phyloP scores from a whole-genome alignment of 257 asterid genomes.

The Solanum lignicaule region DNA sequence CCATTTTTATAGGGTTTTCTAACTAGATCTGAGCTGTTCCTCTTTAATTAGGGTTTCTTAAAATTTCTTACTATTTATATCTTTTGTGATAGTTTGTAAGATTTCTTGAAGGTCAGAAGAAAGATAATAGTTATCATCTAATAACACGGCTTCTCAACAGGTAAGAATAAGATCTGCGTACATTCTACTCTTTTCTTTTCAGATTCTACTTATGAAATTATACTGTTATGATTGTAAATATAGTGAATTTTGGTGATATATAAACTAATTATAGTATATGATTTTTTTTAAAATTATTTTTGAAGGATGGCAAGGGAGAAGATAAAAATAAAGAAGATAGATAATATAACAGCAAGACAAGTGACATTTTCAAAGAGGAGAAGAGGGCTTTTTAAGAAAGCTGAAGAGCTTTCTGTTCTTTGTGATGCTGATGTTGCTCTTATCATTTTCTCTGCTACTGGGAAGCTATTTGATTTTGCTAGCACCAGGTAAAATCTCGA shows the following conservation, averaged over 20 bases:
- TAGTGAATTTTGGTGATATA: not conserved
- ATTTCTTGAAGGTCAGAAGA: not conserved
- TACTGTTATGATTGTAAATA: not conserved
- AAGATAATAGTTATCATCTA: not conserved
- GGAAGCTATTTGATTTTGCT: slow-evolving; percentile 21
- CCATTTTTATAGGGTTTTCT: not conserved
- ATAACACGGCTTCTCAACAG: not conserved
- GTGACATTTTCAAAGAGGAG: slow-evolving; percentile 39
- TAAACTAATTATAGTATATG: not conserved
- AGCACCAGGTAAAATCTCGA: slow-evolving; percentile 18
- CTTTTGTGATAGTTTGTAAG: not conserved
- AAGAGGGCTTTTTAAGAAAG: slow-evolving; percentile 33
- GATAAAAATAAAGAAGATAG: slow-evolving; percentile 34
- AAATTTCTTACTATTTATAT: not conserved
- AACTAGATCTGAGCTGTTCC: not conserved
- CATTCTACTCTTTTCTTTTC: not conserved
- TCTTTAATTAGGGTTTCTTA: not conserved
- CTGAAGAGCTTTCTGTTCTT: slow-evolving; percentile 25
- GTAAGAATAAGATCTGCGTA: not conserved
- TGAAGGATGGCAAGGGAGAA: slow-evolving; percentile 27
- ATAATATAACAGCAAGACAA: slow-evolving; percentile 27
- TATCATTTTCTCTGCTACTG: slow-evolving; percentile 32
- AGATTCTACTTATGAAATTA: not conserved
- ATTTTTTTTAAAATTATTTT: not conserved
- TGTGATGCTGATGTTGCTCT: slow-evolving; percentile 37